Evolutionary conservation across 2,329 filamentous ascomycete genomes (phyloP).

Genomic region (Cladophialophora immunda): DNA sequence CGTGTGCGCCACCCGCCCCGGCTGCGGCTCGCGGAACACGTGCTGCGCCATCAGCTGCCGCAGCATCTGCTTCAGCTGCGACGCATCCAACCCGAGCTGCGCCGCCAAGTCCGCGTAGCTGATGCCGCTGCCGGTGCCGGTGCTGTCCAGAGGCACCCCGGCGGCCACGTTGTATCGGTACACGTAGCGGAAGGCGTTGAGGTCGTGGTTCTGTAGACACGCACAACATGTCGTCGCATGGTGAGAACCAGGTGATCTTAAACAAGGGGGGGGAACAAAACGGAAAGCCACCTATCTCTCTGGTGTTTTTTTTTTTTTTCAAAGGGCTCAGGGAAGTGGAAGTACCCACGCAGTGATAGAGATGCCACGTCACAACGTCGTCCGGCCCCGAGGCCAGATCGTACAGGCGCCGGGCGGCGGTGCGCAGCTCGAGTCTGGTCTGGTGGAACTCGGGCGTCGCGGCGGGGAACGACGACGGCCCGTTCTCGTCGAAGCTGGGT

Average conservation of each 20-base stretch:
- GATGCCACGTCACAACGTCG: slow-evolving; percentile 31
- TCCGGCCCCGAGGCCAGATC: slow-evolving; percentile 41
- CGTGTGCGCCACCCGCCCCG: slow-evolving; percentile 34
- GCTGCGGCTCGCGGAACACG: slow-evolving; percentile 33
- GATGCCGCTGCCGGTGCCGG: too few relatives aligned
- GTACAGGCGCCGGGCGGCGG: slow-evolving; percentile 39
- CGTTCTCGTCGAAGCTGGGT: slow-evolving; percentile 35
- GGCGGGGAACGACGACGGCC: slow-evolving; percentile 30
- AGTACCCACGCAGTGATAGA: slow-evolving; percentile 33
- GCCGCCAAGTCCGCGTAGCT: slow-evolving; percentile 32
- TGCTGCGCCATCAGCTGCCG: slow-evolving; percentile 35
- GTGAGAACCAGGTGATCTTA: background rate
- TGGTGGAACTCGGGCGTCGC: slow-evolving; percentile 32
- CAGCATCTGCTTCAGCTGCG: slow-evolving; percentile 34
- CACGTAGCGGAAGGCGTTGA: slow-evolving; percentile 37
- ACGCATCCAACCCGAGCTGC: slow-evolving; percentile 24
- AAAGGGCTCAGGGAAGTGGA: background rate
- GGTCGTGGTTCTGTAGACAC: slow-evolving; percentile 26
- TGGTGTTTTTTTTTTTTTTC: background rate
- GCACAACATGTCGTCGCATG: background rate
- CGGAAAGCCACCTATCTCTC: background rate
- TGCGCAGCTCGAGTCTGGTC: slow-evolving; percentile 38
- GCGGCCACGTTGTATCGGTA: slow-evolving; percentile 29
- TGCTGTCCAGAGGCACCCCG: slow-evolving; percentile 28
- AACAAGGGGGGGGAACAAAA: background rate